phyloP scores from a whole-genome alignment of 192 early-diverging fungal genomes.

The Backusella australiensis region DNA sequence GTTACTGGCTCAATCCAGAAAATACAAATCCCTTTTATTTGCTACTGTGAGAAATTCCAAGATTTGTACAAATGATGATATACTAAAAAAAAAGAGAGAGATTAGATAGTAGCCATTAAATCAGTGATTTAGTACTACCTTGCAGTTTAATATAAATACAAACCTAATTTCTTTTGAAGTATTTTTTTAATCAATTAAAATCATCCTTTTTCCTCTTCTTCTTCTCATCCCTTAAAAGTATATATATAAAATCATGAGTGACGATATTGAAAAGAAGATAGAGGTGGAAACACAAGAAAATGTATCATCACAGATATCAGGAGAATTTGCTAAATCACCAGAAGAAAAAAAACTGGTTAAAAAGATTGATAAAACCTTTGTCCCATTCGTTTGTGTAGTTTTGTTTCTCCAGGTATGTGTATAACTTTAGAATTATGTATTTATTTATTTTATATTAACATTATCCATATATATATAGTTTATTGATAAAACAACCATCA shows the following conservation, averaged over 20 bases:
- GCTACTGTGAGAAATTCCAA: neutral
- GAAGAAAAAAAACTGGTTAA: conserved; percentile 22
- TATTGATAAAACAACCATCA: conserved; percentile 24
- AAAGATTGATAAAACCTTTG: conserved; percentile 21
- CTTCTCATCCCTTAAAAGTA: neutral
- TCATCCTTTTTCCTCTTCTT: neutral
- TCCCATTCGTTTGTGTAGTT: conserved; percentile 23
- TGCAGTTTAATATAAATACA: neutral
- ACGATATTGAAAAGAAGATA: neutral
- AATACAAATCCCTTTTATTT: neutral
- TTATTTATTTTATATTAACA: neutral
- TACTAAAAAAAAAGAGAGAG: neutral
- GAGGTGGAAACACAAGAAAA: neutral
- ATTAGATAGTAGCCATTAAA: neutral
- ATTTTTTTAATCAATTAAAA: neutral
- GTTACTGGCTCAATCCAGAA: neutral
- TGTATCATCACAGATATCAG: neutral
- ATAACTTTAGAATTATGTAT: neutral
- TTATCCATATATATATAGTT: conserved; percentile 11
- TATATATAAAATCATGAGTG: neutral
- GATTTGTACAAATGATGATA: neutral
- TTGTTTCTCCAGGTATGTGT: conserved; percentile 27
- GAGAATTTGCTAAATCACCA: neutral
- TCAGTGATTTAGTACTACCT: neutral
- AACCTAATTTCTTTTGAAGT: neutral